Evolutionary conservation across 1,284 basidiomycete genomes (phyloP).

Genomic region (Salmacisia buchloeana): DNA sequence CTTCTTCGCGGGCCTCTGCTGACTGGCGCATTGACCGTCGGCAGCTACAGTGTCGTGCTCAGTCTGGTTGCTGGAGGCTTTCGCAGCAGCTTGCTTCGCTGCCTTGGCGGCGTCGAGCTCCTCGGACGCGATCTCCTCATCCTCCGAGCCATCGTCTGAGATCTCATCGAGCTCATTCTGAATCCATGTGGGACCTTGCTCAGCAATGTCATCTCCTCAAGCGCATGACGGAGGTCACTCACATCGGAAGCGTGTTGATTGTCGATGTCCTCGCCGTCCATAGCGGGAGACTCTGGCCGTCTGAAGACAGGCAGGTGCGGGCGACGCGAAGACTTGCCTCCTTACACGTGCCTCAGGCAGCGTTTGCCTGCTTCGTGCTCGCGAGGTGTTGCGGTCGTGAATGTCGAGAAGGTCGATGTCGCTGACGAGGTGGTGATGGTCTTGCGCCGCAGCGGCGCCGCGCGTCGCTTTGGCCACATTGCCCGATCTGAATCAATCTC

Average conservation of each 20-base stretch:
- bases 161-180: background rate
- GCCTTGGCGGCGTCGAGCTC: constrained; percentile 3
- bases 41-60: background rate
- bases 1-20: background rate
- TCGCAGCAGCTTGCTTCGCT: background rate
- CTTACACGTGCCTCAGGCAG: too few relatives aligned
- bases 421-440: too few relatives aligned
- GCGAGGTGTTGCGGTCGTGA: too few relatives aligned
- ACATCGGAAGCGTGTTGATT: background rate
- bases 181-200: background rate
- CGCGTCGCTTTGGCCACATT: too few relatives aligned
- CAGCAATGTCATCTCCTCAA: too few relatives aligned
- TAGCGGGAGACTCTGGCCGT: background rate
- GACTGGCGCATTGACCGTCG: background rate
- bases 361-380: too few relatives aligned
- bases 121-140: background rate
- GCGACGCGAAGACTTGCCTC: too few relatives aligned
- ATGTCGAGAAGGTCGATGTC: too few relatives aligned
- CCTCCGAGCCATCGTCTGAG: constrained; percentile 1
- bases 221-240: background rate
- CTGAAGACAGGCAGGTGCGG: too few relatives aligned
- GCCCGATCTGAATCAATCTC: too few relatives aligned
- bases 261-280: constrained; percentile 8
- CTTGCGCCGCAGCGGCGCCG: too few relatives aligned
- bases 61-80: too few relatives aligned